phyloP scores from a whole-genome alignment of 768 basidiomycete genomes.

The Boletellus ananas region DNA sequence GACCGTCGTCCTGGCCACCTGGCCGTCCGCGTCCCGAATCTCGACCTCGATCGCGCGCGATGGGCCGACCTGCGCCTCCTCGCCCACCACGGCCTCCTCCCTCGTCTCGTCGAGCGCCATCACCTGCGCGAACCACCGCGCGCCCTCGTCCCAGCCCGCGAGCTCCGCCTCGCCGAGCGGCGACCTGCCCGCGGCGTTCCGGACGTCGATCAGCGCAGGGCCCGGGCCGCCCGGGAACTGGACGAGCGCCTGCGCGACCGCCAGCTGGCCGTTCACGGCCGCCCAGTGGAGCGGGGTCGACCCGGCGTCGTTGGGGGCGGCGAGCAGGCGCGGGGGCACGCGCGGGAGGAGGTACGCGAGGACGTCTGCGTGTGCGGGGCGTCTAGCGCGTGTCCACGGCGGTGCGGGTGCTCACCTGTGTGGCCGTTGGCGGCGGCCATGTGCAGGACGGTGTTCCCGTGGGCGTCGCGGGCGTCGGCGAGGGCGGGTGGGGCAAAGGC shows the following conservation, averaged over 20 bases:
- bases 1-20: conserved; percentile 62
- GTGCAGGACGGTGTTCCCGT: conserved; percentile 78
- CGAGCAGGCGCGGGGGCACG: conserved; percentile 49
- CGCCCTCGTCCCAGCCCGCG: conserved; percentile 79
- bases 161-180: conserved; percentile 81
- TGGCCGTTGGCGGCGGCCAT: conserved; percentile 92
- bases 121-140: conserved; percentile 74
- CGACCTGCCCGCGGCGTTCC: conserved; percentile 67
- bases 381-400: no score
- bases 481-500: conserved; percentile 52
- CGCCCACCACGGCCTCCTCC: conserved; percentile 22
- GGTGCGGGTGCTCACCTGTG: conserved; percentile 59
- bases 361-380: conserved; percentile 50
- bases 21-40: conserved; percentile 68
- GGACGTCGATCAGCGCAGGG: conserved; percentile 66
- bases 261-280: conserved; percentile 75
- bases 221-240: conserved; percentile 56
- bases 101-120: conserved; percentile 65
- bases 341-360: conserved; percentile 71
- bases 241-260: conserved; percentile 56
- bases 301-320: conserved; percentile 60
- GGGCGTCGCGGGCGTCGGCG: conserved; percentile 57
- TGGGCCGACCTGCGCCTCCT: conserved; percentile 26
- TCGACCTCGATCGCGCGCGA: conserved; percentile 57
- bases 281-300: conserved; percentile 95